Base-by-base conservation (phyloP, 768 basidiomycete species). In the Trametes cingulata region DNA sequence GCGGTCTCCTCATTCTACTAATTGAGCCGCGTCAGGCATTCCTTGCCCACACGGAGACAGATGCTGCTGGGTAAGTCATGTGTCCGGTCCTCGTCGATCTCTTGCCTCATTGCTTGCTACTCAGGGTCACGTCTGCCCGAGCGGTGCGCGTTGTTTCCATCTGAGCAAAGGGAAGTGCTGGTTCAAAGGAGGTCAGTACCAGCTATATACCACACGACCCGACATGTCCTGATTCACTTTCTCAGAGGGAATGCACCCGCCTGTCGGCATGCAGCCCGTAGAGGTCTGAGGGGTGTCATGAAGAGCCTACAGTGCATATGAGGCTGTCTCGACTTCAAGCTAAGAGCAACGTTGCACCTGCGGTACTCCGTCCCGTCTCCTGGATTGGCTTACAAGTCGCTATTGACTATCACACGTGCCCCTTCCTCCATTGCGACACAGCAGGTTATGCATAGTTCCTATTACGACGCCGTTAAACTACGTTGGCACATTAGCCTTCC, bases 81-180 rank as follows among this genome's bases (percentile, higher is more conserved):
- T 40, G 13, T 25, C 10, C 20, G 8, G 6, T 49, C 20, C 20
- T 17, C 24, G 35, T 15, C 6, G 2, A n/a, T 2, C 19, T 13
- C 49, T 22, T 14, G 19, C 35, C 20, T 35, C 12, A 24, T 25
- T 2, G 46, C 42, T 25, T 22, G 17, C 10, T 57, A 24, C 41
- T 7, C 27, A 71, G 71, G 91, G 91, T 8, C 91, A 93, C 70
- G 76, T 84, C 22, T 93, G 91, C 67, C 91, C 91, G 14, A 87
- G 87, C 64, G 91, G 91, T 29, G 58, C 72, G 10, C 68, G 68
- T 24, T 76, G 72, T 62, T 82, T 81, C 68, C 87, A 88, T 71
- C 75, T 87, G 29, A 84, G 82, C 74, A 90, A 87, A 69, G 90
- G 90, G 42, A 91, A 88, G 74, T 93, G 91, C 69, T 91, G 91